A percentile compares a stretch with the other conserved stretches of the same genome.
Evolutionary conservation across 2,329 filamentous ascomycete genomes (phyloP).

Genomic region (Fusarium gaditjirri): DNA sequence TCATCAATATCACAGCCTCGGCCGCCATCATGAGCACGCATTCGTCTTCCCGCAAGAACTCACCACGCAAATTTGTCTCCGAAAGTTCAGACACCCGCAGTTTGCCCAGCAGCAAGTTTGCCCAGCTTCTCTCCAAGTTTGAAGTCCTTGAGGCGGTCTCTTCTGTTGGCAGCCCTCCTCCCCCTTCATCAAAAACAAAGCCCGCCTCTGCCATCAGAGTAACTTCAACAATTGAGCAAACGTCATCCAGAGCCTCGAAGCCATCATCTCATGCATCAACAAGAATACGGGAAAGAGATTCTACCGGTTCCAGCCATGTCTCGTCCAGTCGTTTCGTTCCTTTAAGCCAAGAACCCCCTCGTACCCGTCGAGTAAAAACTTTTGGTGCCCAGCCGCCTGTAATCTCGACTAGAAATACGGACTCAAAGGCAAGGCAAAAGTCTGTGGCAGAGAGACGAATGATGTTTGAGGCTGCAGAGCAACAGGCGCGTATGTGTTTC

Average conservation of each 20-base stretch:
- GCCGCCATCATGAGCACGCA: constrained; percentile 29
- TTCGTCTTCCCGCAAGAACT: background rate
- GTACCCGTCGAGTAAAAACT: constrained; percentile 21
- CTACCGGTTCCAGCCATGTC: constrained; percentile 2
- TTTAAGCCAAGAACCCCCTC: background rate
- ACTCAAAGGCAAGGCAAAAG: constrained; percentile 25
- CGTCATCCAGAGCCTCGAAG: background rate
- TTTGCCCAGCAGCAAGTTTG: constrained; percentile 33
- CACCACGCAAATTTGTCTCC: constrained; percentile 17
- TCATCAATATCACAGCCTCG: background rate
- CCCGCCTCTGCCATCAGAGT: background rate
- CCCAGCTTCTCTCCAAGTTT: constrained; percentile 51
- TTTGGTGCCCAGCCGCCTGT: constrained; percentile 11
- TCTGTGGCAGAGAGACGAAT: constrained; percentile 42
- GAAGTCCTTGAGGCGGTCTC: constrained; percentile 45
- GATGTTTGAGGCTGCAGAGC: constrained; percentile 31
- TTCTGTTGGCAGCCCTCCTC: background rate
- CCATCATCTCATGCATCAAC: background rate
- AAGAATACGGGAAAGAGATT: constrained; percentile 1
- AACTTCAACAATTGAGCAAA: background rate
- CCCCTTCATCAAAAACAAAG: background rate
- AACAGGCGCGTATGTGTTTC: constrained; percentile 5
- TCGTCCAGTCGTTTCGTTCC: constrained; percentile 7
- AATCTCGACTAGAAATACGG: background rate
- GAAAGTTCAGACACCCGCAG: constrained; percentile 7